Percentiles rank a stretch among this genome's conserved stretches.
These are phyloP conservation scores for Emergomyces africanus DNA, from an alignment of 2,329 filamentous ascomycete genomes.

Conservation along the genomic window DNA sequence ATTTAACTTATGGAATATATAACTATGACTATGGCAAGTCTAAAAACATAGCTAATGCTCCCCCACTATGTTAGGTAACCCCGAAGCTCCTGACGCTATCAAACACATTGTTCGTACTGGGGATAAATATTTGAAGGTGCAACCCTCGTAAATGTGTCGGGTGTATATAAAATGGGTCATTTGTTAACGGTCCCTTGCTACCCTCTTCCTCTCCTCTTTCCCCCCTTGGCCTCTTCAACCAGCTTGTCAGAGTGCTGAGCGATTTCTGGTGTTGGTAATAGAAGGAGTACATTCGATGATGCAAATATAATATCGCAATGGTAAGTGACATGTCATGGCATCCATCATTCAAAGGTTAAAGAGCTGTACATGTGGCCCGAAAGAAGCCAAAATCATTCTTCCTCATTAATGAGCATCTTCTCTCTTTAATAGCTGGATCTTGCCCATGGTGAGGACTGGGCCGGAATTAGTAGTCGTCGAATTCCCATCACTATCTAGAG, in stretches of 20 bases:
- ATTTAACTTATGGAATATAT: background rate
- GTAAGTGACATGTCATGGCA: background rate
- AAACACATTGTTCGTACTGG: background rate
- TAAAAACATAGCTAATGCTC: background rate
- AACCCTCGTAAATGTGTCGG: background rate
- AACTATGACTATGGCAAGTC: background rate
- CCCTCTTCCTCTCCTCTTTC: background rate
- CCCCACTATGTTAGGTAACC: background rate
- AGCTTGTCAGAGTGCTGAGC: background rate
- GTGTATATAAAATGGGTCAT: no score
- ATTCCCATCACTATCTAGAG: slow-evolving; percentile 13
- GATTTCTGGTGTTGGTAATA: background rate
- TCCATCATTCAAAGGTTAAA: background rate
- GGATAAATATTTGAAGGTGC: background rate
- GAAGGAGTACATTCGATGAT: background rate
- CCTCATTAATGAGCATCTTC: slow-evolving; percentile 21
- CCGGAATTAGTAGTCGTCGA: slow-evolving; percentile 16
- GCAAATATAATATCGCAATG: background rate
- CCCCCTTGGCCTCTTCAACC: background rate
- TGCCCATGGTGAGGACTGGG: slow-evolving; percentile 26
- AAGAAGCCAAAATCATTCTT: background rate
- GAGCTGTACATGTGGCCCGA: background rate
- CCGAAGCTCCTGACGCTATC: background rate
- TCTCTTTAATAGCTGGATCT: slow-evolving; percentile 34
- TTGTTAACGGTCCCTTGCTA: background rate